Percentiles rank a stretch among this genome's conserved stretches.
phyloP scores from a whole-genome alignment of 805 yeast genomes.

The Candida ficus region DNA sequence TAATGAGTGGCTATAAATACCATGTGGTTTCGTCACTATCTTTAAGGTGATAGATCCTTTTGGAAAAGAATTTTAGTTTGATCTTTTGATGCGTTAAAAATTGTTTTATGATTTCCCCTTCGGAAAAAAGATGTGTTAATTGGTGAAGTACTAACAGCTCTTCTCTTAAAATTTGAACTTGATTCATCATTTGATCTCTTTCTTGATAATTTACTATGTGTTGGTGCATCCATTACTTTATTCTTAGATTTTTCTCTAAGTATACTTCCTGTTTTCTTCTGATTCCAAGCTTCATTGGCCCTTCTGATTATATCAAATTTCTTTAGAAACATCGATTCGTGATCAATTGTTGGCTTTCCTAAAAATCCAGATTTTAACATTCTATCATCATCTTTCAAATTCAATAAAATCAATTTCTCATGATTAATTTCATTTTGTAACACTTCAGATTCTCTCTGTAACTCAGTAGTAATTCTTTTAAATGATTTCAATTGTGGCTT shows the following conservation, averaged over 20 bases:
- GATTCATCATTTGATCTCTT: conserved; percentile 17
- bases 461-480: conserved; percentile 20
- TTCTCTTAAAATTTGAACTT: conserved; percentile 15
- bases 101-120: conserved; percentile 15
- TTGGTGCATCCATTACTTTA: not conserved
- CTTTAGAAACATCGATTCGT: conserved; percentile 3
- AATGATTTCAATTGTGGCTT: conserved; percentile 26
- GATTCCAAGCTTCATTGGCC: conserved; percentile 27
- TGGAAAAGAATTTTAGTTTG: no score
- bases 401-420: conserved; percentile 24
- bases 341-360: conserved; percentile 1
- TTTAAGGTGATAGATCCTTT: no score
- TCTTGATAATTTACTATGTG: conserved; percentile 7
- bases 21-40: no score
- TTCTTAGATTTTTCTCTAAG: conserved; percentile 5
- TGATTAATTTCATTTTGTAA: conserved; percentile 24
- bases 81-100: no score
- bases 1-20: no score
- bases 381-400: conserved; percentile 20
- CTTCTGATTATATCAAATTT: conserved; percentile 24
- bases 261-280: conserved; percentile 12
- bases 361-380: conserved; percentile 4
- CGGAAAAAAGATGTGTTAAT: conserved; percentile 15
- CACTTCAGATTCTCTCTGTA: conserved; percentile 22
- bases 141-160: conserved; percentile 27